A percentile compares a stretch with the other conserved stretches of the same genome.
These are phyloP conservation scores for Hypoxylon sp. DNA, from an alignment of 2,329 filamentous ascomycete species.

Conservation along the genomic window DNA sequence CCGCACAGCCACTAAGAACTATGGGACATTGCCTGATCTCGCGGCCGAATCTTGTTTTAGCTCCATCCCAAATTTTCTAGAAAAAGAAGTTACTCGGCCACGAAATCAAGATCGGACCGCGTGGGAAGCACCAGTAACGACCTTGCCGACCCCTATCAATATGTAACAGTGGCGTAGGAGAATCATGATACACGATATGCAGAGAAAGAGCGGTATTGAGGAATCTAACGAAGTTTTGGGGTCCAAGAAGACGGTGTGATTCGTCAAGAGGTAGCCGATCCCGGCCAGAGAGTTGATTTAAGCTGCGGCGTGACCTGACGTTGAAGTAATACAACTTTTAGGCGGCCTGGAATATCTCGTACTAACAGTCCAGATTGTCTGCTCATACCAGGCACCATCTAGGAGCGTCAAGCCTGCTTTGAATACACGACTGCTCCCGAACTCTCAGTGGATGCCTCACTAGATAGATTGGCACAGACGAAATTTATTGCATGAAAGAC, in stretches of 20 bases:
- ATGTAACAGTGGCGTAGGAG: constrained; percentile 34
- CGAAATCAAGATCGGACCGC: constrained; percentile 14
- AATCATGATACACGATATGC: constrained; percentile 18
- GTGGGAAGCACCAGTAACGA: constrained; percentile 11
- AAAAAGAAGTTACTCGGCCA: neutral
- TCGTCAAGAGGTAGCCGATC: constrained; percentile 20
- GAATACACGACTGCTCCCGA: constrained; percentile 4
- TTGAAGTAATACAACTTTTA: constrained; percentile 34
- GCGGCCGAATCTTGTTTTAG: constrained; percentile 17
- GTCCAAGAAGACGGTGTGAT: constrained; percentile 10
- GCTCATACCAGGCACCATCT: neutral
- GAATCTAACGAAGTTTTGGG: constrained; percentile 5
- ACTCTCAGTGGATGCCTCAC: constrained; percentile 1
- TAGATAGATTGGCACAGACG: neutral
- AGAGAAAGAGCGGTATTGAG: constrained; percentile 8
- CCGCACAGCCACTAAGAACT: neutral
- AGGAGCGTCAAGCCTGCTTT: constrained; percentile 1
- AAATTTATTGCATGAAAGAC: constrained; percentile 23
- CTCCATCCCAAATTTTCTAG: neutral
- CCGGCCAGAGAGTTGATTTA: constrained; percentile 10
- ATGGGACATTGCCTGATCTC: constrained; percentile 22
- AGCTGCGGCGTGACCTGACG: constrained; percentile 20
- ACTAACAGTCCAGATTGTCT: constrained; percentile 1
- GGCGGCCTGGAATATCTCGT: constrained; percentile 20
- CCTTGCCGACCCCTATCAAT: constrained; percentile 30